phyloP scores from a whole-genome alignment of 345 rosid genomes.

The Linum usitatissimum region DNA sequence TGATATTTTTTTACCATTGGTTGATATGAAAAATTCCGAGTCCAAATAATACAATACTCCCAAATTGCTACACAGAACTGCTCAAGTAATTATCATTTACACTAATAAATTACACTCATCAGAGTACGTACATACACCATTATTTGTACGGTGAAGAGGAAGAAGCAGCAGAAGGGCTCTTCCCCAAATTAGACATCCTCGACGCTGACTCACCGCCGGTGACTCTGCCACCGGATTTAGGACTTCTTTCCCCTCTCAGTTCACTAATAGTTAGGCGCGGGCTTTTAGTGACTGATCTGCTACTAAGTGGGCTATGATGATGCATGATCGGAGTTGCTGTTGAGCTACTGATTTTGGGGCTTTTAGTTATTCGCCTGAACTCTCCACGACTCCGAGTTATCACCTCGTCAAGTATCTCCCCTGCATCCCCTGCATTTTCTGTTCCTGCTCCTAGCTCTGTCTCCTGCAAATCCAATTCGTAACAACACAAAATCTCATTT shows the following conservation, averaged over 20 bases:
- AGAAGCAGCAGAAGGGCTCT: conserved; percentile 65
- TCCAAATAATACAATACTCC: no score
- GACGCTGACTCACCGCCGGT: conserved; percentile 21
- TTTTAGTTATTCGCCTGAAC: conserved; percentile 18
- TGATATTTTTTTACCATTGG: no score
- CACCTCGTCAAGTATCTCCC: conserved; percentile 22
- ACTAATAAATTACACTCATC: no score
- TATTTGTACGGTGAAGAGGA: conserved; percentile 18
- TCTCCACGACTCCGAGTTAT: conserved; percentile 27
- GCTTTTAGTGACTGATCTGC: conserved; percentile 23
- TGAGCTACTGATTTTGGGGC: conserved; percentile 24
- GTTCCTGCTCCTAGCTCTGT: conserved; percentile 20
- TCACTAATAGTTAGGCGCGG: conserved; percentile 44
- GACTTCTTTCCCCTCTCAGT: conserved; percentile 56
- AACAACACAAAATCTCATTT: not conserved
- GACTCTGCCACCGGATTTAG: conserved; percentile 30
- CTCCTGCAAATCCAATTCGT: conserved; percentile 8
- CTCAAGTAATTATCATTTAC: no score
- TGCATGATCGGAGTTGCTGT: conserved; percentile 44
- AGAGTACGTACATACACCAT: no score
- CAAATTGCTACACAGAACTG: no score
- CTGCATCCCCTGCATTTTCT: conserved; percentile 11
- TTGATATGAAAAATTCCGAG: no score
- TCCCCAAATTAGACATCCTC: conserved; percentile 45
- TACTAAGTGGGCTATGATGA: conserved; percentile 41